A percentile compares a stretch with the other conserved stretches of the same genome.
phyloP scores from a whole-genome alignment of 1,284 basidiomycete genomes.

The Boletus albobrunnescens region DNA sequence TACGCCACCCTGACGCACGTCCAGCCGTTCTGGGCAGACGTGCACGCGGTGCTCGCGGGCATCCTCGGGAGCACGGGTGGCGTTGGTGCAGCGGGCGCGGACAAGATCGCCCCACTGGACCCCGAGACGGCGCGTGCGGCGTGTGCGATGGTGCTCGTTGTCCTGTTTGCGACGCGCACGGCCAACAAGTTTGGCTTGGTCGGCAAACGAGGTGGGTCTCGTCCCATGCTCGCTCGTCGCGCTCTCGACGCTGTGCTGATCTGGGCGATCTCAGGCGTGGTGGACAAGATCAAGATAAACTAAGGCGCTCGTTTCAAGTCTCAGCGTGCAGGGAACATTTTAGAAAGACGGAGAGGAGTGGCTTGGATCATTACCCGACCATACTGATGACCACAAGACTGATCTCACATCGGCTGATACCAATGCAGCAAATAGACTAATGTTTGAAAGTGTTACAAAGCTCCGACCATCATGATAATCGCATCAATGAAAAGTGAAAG shows the following conservation, averaged over 20 bases:
- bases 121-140: constrained; percentile 61
- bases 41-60: constrained; percentile 46
- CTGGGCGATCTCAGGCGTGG: neutral
- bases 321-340: too few relatives aligned
- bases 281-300: constrained; percentile 32
- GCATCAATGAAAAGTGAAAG: too few relatives aligned
- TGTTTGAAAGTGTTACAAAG: constrained; percentile 13
- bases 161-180: constrained; percentile 53
- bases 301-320: constrained; percentile 3
- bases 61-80: constrained; percentile 40
- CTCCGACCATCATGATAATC: constrained; percentile 5
- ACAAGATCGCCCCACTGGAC: constrained; percentile 46
- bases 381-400: constrained; percentile 1
- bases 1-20: constrained; percentile 74
- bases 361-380: neutral
- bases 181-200: constrained; percentile 49
- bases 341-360: neutral
- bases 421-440: constrained; percentile 4
- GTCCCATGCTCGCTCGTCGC: too few relatives aligned
- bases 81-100: neutral
- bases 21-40: constrained; percentile 70
- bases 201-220: constrained; percentile 19
- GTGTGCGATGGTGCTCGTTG: constrained; percentile 58
- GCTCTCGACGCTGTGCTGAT: too few relatives aligned
- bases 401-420: constrained; percentile 7